Conservation (phyloP, 202 grass and related monocot genomes). For the Setaria italica region DNA sequence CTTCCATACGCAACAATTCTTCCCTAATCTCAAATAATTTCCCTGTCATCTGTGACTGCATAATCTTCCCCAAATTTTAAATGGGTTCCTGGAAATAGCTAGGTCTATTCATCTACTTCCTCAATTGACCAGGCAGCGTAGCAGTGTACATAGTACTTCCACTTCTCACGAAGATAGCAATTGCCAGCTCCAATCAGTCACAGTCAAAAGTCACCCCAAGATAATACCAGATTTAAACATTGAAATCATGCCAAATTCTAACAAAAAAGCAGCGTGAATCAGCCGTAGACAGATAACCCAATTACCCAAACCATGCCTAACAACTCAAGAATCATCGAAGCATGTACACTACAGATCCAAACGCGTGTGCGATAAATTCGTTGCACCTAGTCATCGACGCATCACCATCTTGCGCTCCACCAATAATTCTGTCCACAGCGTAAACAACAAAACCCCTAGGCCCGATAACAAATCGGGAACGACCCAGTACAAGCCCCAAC, state of each 20-base stretch:
- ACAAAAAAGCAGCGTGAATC: background rate
- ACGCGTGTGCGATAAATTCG: background rate
- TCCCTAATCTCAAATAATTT: background rate
- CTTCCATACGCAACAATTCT: background rate
- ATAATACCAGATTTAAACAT: background rate
- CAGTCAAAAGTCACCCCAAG: background rate
- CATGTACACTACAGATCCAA: background rate
- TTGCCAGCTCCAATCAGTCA: background rate
- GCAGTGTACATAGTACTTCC: background rate
- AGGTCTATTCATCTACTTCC: background rate
- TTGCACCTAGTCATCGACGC: background rate
- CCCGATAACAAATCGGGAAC: background rate
- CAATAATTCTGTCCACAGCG: background rate
- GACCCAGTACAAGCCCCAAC: background rate
- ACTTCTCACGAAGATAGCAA: background rate
- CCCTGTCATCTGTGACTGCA: background rate
- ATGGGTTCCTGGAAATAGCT: background rate
- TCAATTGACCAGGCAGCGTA: background rate
- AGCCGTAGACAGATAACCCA: background rate
- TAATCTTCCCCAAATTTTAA: background rate
- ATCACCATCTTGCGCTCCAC: background rate
- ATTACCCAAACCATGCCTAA: background rate
- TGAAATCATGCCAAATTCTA: background rate
- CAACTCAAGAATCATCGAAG: background rate
- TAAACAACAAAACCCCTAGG: background rate